phyloP scores from a whole-genome alignment of 331 rosid species.

The Erythrophleum ivorense region DNA sequence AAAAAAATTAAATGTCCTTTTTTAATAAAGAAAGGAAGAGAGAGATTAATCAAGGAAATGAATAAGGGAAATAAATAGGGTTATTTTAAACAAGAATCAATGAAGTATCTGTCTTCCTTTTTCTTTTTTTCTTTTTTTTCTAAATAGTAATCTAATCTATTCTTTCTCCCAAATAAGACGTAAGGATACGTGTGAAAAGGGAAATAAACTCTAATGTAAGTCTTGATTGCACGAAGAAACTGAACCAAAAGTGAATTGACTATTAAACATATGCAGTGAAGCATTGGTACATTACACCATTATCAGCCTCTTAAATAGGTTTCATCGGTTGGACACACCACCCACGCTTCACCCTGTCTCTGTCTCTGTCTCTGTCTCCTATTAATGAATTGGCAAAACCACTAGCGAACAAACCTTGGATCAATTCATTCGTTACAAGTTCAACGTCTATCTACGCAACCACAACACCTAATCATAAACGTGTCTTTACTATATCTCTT shows the following conservation, averaged over 20 bases:
- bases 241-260: background rate
- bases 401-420: too few relatives aligned
- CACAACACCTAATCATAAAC: background rate
- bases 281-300: background rate
- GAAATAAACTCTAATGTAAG: background rate
- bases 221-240: background rate
- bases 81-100: background rate
- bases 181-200: background rate
- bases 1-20: too few relatives aligned
- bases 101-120: background rate
- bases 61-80: too few relatives aligned
- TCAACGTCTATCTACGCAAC: constrained; percentile 28
- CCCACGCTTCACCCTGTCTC: background rate
- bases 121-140: background rate
- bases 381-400: background rate
- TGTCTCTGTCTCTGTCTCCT: background rate
- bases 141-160: background rate
- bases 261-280: background rate
- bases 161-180: background rate
- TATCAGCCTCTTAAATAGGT: background rate
- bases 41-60: too few relatives aligned
- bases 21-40: too few relatives aligned
- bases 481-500: background rate
- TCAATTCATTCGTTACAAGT: background rate
- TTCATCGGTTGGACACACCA: background rate